These are phyloP conservation scores for Mycena pura DNA, from an alignment of 768 basidiomycete genomes.

Conservation along the genomic window DNA sequence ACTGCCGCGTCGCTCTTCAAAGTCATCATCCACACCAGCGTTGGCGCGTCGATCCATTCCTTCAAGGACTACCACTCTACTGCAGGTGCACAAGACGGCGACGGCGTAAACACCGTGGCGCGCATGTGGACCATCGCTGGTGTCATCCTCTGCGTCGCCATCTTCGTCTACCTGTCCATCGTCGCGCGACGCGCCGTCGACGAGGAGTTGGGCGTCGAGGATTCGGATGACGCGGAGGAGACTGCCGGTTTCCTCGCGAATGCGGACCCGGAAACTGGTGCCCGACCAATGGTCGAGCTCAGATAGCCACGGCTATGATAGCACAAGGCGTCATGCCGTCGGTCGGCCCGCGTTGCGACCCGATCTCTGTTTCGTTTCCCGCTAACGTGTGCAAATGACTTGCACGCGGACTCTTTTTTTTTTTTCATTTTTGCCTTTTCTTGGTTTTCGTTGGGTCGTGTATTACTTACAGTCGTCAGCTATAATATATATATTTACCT, in stretches of 20 bases:
- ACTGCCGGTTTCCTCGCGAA: slow-evolving; percentile 20
- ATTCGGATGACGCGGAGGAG: slow-evolving; percentile 29
- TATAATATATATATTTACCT: slow-evolving; percentile 24
- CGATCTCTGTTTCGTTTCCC: too few relatives aligned
- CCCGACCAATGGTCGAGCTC: slow-evolving; percentile 18
- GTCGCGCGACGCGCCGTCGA: slow-evolving; percentile 74
- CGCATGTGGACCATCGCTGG: slow-evolving; percentile 73
- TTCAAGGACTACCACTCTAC: slow-evolving; percentile 70
- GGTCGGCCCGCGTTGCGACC: too few relatives aligned
- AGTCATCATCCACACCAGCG: slow-evolving; percentile 87
- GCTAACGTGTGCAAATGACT: too few relatives aligned
- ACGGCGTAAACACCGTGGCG: slow-evolving; percentile 55
- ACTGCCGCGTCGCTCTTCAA: slow-evolving; percentile 89
- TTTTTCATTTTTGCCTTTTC: not conserved
- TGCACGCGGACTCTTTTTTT: too few relatives aligned
- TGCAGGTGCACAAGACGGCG: slow-evolving; percentile 39
- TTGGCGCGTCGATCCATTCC: slow-evolving; percentile 87
- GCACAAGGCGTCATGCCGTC: too few relatives aligned
- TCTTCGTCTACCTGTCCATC: slow-evolving; percentile 81
- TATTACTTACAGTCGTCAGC: not conserved
- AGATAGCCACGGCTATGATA: too few relatives aligned
- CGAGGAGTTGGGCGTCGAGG: slow-evolving; percentile 52
- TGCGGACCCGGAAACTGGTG: not conserved
- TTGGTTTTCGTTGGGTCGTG: not conserved
- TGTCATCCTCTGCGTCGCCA: slow-evolving; percentile 71